Evolutionary conservation across 139 green algal genomes (phyloP), one percentile per base, ranked within the genome.

Genomic region (Chlorella ohadii): DNA sequence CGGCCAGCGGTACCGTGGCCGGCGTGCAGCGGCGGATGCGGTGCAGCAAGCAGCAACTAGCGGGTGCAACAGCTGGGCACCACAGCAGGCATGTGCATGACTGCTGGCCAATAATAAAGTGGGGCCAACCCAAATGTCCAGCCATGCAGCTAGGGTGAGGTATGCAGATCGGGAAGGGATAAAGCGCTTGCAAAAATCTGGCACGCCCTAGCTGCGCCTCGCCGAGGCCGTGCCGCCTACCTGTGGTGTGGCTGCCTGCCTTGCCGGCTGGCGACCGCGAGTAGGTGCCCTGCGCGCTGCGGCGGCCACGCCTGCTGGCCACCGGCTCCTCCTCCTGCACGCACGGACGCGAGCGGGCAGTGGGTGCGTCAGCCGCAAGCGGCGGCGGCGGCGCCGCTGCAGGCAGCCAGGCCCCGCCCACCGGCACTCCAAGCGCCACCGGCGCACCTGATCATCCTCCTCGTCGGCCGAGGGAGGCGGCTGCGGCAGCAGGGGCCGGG

Each of bases 251-350:
- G 76, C 22, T 72, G 36, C 57, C 59, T 4, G 27, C 76, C 28
- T 38, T 56, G 68, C 33, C 34, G 28, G 76, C 76, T 5, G 76
- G 76, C 1, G 76, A 82, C 23, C 76, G 76, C 27, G 76, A 56
- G 57, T 82, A 67, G 25, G 71, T 16, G 38, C 76, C 76, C 13
- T 82, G 76, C 4, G 63, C 71, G 28, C 36, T 72, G 57, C 76
- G 76, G 13, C 76, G 47, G 36, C 76, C 59, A 5, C 59, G 76
- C 0, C 76, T 34, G 9, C 25, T 77, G 19, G 70, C 39, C 41
- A 77, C 70, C 9, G 39, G 39, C 34, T 34, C 17, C 25, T 9
- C 27, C 12, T 77, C 70, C 70, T 77, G 70, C 17, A 19, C 13
- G 23, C 5, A n/a, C 13, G 34, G 16, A 51, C 33, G 34, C 3